Conservation (phyloP, 768 basidiomycete species). For the Pulveroboletus frians region DNA sequence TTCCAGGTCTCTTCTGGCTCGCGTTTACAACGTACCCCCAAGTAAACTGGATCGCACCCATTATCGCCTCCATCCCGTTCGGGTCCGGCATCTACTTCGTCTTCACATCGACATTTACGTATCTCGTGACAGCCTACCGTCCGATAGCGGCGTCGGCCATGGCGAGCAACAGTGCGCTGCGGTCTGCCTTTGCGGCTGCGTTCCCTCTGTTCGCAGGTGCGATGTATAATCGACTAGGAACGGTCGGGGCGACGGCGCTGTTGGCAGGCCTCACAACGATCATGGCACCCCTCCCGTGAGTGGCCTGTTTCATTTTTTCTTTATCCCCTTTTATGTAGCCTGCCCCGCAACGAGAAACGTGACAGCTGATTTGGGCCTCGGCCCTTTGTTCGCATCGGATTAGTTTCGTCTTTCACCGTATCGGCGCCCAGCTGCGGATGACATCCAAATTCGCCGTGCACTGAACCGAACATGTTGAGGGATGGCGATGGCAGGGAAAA, state of each 20-base stretch:
- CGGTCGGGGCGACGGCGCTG: constrained; percentile 69
- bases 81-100: constrained; percentile 56
- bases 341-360: too few species aligned
- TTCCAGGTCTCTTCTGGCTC: constrained; percentile 45
- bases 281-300: constrained; percentile 60
- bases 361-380: background rate
- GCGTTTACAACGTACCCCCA: constrained; percentile 48
- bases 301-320: background rate
- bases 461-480: too few species aligned
- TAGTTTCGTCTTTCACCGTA: constrained; percentile 45
- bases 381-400: background rate
- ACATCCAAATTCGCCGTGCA: constrained; percentile 39
- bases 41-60: constrained; percentile 46
- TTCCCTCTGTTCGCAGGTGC: constrained; percentile 51
- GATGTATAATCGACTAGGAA: constrained; percentile 52
- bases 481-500: too few species aligned
- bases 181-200: constrained; percentile 43
- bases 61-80: constrained; percentile 42
- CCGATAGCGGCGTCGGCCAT: constrained; percentile 56
- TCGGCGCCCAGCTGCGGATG: constrained; percentile 41
- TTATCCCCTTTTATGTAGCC: too few species aligned
- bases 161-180: constrained; percentile 56
- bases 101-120: constrained; percentile 66
- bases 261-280: constrained; percentile 58
- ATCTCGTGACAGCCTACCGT: constrained; percentile 47